phyloP scores from a whole-genome alignment of 2,329 filamentous ascomycete genomes.

The Phyllachora maydis region DNA sequence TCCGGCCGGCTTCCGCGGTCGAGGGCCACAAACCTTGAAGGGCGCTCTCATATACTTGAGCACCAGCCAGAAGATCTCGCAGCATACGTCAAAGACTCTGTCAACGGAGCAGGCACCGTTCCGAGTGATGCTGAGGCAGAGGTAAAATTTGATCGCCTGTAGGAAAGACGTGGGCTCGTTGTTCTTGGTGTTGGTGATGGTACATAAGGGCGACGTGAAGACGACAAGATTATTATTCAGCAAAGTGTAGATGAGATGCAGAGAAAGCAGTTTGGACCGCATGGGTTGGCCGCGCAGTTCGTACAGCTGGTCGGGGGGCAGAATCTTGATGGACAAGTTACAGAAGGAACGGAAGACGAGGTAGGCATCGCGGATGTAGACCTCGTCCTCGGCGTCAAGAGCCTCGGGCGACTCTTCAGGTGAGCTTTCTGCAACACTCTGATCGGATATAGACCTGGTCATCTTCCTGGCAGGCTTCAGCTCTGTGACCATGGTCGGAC shows the following conservation, averaged over 20 bases:
- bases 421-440: conserved; percentile 31
- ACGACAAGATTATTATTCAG: conserved; percentile 85
- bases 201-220: conserved; percentile 80
- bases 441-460: conserved; percentile 27
- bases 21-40: conserved; percentile 48
- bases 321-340: conserved; percentile 82
- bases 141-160: conserved; percentile 89
- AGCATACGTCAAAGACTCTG: conserved; percentile 83
- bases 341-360: conserved; percentile 95
- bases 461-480: conserved; percentile 24
- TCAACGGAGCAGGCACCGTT: conserved; percentile 90
- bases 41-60: conserved; percentile 80
- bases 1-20: too few species aligned
- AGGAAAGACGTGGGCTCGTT: conserved; percentile 80
- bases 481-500: conserved; percentile 45
- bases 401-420: conserved; percentile 35
- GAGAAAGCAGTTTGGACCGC: conserved; percentile 87
- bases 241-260: conserved; percentile 88
- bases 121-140: conserved; percentile 82
- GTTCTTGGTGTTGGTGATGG: conserved; percentile 76
- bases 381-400: conserved; percentile 65
- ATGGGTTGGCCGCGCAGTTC: conserved; percentile 89
- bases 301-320: conserved; percentile 78
- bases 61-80: conserved; percentile 97
- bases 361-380: conserved; percentile 93